Evolutionary conservation across 2,329 filamentous ascomycete genomes (phyloP).

Genomic region (Macroventuria anomochaeta): DNA sequence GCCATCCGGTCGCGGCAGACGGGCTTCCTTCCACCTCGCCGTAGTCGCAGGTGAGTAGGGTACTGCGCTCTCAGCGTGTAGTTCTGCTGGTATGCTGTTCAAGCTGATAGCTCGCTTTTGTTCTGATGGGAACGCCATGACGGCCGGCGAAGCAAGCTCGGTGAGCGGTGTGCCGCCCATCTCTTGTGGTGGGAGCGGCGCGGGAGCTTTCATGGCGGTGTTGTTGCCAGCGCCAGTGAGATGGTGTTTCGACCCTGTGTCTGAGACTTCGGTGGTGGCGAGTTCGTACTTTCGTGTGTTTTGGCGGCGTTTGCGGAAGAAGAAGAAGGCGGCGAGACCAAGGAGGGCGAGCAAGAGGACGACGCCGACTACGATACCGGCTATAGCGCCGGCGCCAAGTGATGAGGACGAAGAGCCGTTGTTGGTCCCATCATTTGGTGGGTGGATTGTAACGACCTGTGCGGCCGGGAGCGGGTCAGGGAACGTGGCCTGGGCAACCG

Average conservation of each 20-base stretch:
- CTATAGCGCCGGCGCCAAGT: conserved; percentile 39
- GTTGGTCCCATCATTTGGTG: conserved; percentile 7
- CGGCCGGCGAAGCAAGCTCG: conserved; percentile 30
- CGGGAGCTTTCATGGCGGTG: conserved; percentile 23
- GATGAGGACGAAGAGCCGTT: conserved; percentile 12
- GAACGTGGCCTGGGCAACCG: conserved; percentile 50
- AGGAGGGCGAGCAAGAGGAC: conserved; percentile 26
- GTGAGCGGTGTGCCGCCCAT: conserved; percentile 34
- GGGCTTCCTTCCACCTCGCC: conserved; percentile 35
- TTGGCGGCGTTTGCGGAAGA: conserved; percentile 29
- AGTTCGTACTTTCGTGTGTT: conserved; percentile 28
- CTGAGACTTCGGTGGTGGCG: conserved; percentile 27
- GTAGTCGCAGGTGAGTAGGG: conserved; percentile 16
- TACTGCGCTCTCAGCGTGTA: conserved; percentile 25
- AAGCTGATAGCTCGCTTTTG: conserved; percentile 30
- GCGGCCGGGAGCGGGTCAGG: conserved; percentile 40
- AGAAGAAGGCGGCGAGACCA: conserved; percentile 28
- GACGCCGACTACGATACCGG: conserved; percentile 41
- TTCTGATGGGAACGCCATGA: conserved; percentile 21
- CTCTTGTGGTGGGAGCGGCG: conserved; percentile 24
- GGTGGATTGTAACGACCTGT: conserved; percentile 37
- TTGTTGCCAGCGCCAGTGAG: conserved; percentile 1
- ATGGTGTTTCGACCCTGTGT: conserved; percentile 21
- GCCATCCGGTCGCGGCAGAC: conserved; percentile 17
- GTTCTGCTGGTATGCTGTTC: conserved; percentile 33